phyloP scores from a whole-genome alignment of 495 filamentous ascomycete species.

The Penicillium desertorum region DNA sequence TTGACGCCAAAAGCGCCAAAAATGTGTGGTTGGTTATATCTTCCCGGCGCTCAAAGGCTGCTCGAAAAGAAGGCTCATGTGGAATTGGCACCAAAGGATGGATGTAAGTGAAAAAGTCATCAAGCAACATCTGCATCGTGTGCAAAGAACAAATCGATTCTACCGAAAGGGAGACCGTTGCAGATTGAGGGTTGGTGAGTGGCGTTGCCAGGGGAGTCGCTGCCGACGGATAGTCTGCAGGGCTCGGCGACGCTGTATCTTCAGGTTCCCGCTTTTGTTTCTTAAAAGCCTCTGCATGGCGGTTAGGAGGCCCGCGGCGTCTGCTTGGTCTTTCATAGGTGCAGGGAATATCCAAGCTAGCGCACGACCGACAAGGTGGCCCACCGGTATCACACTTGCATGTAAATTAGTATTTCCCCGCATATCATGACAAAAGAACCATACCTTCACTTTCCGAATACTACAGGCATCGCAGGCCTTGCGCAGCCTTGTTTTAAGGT shows the following conservation, averaged over 20 bases:
- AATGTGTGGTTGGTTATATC: slow-evolving; percentile 68
- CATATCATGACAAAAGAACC: slow-evolving; percentile 14
- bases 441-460: slow-evolving; percentile 80
- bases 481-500: slow-evolving; percentile 56
- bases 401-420: slow-evolving; percentile 15
- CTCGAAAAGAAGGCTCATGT: slow-evolving; percentile 80
- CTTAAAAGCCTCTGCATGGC: slow-evolving; percentile 80
- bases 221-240: slow-evolving; percentile 25
- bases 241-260: slow-evolving; percentile 30
- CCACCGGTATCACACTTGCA: slow-evolving; percentile 74
- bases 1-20: slow-evolving; percentile 74
- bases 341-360: slow-evolving; percentile 76
- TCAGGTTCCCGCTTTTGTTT: slow-evolving; percentile 55
- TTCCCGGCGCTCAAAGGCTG: slow-evolving; percentile 65
- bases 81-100: slow-evolving; percentile 84
- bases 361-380: slow-evolving; percentile 78
- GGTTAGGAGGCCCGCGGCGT: slow-evolving; percentile 80
- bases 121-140: slow-evolving; percentile 66
- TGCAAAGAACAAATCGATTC: slow-evolving; percentile 74
- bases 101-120: slow-evolving; percentile 89
- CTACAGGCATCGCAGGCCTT: slow-evolving; percentile 86
- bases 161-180: slow-evolving; percentile 44
- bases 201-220: slow-evolving; percentile 25
- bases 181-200: slow-evolving; percentile 24
- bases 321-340: slow-evolving; percentile 77